Base-by-base conservation (phyloP, 352 stramenopile species). In the Albugo candida region DNA sequence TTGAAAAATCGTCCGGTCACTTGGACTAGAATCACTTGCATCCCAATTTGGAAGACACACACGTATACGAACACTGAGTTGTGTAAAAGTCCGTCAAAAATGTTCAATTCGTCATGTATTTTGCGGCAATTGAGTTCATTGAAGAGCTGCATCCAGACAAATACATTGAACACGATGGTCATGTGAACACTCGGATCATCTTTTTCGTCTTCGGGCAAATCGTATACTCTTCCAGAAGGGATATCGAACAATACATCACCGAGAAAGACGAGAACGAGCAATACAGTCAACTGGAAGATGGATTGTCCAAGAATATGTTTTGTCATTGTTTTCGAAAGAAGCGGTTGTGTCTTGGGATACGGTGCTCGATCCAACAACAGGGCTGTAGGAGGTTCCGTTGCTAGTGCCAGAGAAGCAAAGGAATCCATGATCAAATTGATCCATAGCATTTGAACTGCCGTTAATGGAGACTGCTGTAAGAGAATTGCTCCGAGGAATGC, bases 401-500 rank as follows among this genome's bases (percentile, higher is more conserved):
- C 88, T 31, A 98, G 67, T n/a, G 92, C 89, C 8, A 97, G 61
- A 31, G 92, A 91, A 8, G 88, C 91, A 54, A 97, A 94, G 13
- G 83, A 95, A 63, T 97, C 92, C 89, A 97, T 98, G 59, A 97
- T 96, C 27, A 98, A 58, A 59, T 98, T 97, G 16, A 98, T 83
- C 92, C 91, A 98, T 13, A 98, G 65, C 81, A 98, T 93, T 65
- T 97, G 93, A 1, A 97, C 84, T 31, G 89, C 83, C 36, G 84
- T 92, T 14, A 97, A 54, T 5, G 85, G 85, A 21, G 73, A 80
- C 45, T 78, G 64, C 20, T 75, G 55, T 13, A 80, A 47, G 5
- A 63, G 47, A 17, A 77, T 60, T 1, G 84, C 79, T 18, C 78
- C 82, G 20, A 97, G 52, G 49, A 95, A 95, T 12, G 85, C 88